These are phyloP conservation scores for Trichosporon asahii DNA, from an alignment of 1,284 basidiomycete genomes.

Conservation along the genomic window DNA sequence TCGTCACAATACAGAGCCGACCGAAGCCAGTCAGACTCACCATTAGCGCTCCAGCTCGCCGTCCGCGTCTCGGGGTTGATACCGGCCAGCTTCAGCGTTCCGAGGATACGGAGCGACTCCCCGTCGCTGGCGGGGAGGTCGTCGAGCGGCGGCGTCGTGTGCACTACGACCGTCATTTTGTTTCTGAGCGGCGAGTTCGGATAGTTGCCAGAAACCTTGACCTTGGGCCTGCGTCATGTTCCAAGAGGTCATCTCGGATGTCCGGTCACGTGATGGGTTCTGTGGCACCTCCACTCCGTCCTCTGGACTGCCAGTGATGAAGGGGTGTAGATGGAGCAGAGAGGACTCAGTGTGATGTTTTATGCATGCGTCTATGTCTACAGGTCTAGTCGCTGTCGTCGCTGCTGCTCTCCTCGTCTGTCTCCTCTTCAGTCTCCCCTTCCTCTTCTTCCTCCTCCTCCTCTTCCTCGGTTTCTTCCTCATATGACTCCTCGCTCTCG, in stretches of 20 bases:
- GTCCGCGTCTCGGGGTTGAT: slow-evolving; percentile 24
- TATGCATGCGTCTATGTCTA: not conserved
- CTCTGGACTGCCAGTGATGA: no score
- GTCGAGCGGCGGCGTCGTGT: slow-evolving; percentile 36
- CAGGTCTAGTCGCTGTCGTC: not conserved
- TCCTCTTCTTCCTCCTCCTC: slow-evolving; percentile 10
- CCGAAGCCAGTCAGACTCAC: slow-evolving; percentile 15
- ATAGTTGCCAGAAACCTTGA: not conserved
- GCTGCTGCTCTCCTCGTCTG: slow-evolving; percentile 12
- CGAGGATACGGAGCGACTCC: slow-evolving; percentile 35
- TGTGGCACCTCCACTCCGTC: not conserved
- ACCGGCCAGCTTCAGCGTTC: slow-evolving; percentile 30
- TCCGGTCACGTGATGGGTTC: not conserved
- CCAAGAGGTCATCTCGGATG: not conserved
- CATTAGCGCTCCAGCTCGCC: slow-evolving; percentile 35
- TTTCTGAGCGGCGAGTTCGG: not conserved
- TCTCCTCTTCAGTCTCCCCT: slow-evolving; percentile 16
- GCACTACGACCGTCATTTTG: slow-evolving; percentile 26
- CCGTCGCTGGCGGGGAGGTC: slow-evolving; percentile 37
- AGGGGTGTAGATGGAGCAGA: no score
- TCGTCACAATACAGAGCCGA: not conserved
- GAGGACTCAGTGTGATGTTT: no score
- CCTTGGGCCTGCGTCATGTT: not conserved
- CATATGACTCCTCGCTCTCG: slow-evolving; percentile 38
- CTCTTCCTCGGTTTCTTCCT: slow-evolving; percentile 11